phyloP scores from a whole-genome alignment of 2,329 filamentous ascomycete genomes.

The Ophiostoma ips region DNA sequence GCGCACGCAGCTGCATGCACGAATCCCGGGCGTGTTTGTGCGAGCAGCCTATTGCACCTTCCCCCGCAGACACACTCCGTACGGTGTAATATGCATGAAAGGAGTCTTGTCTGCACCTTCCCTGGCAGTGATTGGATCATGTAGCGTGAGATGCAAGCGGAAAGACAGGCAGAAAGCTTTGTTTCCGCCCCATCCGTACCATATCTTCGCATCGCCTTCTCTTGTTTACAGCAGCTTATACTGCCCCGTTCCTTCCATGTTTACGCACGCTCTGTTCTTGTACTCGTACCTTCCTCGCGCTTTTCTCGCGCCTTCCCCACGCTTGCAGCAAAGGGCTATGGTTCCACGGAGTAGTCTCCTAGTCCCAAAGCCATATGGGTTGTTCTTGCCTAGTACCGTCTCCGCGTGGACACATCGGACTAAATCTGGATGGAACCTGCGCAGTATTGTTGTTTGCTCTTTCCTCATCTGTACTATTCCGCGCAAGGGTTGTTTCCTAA shows the following conservation, averaged over 20 bases:
- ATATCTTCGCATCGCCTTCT: too few species aligned
- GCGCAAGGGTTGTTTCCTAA: background rate
- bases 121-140: background rate
- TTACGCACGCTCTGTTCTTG: too few species aligned
- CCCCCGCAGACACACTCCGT: background rate
- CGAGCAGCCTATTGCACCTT: background rate
- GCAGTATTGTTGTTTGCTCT: background rate
- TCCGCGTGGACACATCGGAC: too few species aligned
- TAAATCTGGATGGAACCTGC: background rate
- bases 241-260: too few species aligned
- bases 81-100: background rate
- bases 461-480: background rate
- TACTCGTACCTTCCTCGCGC: too few species aligned
- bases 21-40: background rate
- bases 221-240: too few species aligned
- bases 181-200: too few species aligned
- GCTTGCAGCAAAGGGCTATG: too few species aligned
- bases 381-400: background rate
- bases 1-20: background rate
- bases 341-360: too few species aligned
- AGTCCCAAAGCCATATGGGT: background rate
- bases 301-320: too few species aligned
- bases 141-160: constrained; percentile 1
- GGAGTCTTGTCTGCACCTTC: constrained; percentile 5
- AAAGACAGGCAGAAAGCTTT: background rate